Evolutionary conservation across 2,329 filamentous ascomycete genomes (phyloP), one percentile per base, ranked within the genome.

Genomic region (Alternaria novae-zelandiae): DNA sequence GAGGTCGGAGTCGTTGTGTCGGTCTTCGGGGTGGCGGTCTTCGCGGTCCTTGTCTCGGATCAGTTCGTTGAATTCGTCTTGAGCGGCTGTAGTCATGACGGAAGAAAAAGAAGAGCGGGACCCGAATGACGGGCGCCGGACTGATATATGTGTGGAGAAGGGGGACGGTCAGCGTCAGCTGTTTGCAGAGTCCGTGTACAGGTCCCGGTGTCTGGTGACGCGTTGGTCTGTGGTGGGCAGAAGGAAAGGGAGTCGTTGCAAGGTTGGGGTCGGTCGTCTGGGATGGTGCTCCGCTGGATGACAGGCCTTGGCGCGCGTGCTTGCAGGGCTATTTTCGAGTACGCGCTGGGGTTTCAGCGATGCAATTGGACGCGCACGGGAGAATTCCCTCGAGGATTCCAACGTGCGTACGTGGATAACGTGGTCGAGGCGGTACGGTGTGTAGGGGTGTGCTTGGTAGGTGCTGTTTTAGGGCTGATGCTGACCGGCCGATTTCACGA

Each of bases 1-100:
- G 68, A 82, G 80, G 78, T 90, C 86, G 78, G 90, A 90, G 80
- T 91, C 88, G 82, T 70, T 68, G 72, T 70, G 56, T 74, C 73
- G 69, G 81, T 85, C 84, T 81, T 84, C 83, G n/a, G 84, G 84
- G 63, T 86, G 83, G 43, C 72, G 69, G 26, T 72, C 70, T n/a
- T 78, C 73, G 46, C 73, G 74, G 70, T 79, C 79, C 74, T 84
- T 84, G 72, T 84, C 79, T 62, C 81, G 73, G 77, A 85, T 80
- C 65, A 86, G 80, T 67, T 82, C 80, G 77, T 85, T 80, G 79
- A 84, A 85, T 79, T 86, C 84, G 68, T 84, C 80, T 72, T 85
- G 83, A 59, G 84, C 83, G 53, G 82, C 76, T 54, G 72, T 67
- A 49, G 74, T 73, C 82, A 84, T 85, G 49, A 50, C 75, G 74